Conservation (phyloP, 1,284 basidiomycete species). For the Puccinia coronata region DNA sequence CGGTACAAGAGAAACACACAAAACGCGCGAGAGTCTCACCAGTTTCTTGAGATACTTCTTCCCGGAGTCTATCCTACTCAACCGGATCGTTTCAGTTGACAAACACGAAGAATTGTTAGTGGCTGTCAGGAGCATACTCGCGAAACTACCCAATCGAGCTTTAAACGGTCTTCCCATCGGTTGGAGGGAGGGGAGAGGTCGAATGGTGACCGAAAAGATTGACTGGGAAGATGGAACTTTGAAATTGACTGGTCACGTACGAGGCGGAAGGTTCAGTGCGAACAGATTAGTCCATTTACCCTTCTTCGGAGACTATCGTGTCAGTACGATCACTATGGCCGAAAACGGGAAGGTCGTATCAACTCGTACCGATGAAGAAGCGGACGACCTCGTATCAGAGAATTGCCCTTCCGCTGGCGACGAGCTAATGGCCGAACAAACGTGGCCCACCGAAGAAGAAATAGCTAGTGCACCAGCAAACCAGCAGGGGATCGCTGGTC, state of each 20-base stretch:
- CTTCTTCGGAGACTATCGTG: conserved; percentile 82
- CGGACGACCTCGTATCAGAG: conserved; percentile 83
- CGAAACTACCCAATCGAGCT: conserved; percentile 62
- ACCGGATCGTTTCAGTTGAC: conserved; percentile 28
- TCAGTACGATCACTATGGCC: conserved; percentile 67
- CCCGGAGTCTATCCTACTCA: conserved; percentile 65
- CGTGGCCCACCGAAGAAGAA: conserved; percentile 98
- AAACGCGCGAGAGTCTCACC: conserved; percentile 77
- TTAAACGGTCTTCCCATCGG: conserved; percentile 76
- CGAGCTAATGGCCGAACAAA: conserved; percentile 89
- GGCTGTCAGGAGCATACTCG: conserved; percentile 64
- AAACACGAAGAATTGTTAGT: conserved; percentile 68
- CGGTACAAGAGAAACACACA: conserved; percentile 53
- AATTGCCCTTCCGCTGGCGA: conserved; percentile 73
- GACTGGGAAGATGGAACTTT: conserved; percentile 61
- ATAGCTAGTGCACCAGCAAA: conserved; percentile 66
- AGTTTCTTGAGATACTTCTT: conserved; percentile 95
- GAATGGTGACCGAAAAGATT: conserved; percentile 55
- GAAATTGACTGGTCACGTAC: conserved; percentile 77
- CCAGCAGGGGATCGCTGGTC: conserved; percentile 58
- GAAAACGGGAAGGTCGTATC: conserved; percentile 8
- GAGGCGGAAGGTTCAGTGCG: conserved; percentile 76
- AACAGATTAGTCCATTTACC: conserved; percentile 87
- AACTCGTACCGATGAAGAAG: conserved; percentile 68
- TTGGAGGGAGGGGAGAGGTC: conserved; percentile 62